Evolutionary conservation across 1,284 basidiomycete genomes (phyloP).

Genomic region (Flammula alnicola): DNA sequence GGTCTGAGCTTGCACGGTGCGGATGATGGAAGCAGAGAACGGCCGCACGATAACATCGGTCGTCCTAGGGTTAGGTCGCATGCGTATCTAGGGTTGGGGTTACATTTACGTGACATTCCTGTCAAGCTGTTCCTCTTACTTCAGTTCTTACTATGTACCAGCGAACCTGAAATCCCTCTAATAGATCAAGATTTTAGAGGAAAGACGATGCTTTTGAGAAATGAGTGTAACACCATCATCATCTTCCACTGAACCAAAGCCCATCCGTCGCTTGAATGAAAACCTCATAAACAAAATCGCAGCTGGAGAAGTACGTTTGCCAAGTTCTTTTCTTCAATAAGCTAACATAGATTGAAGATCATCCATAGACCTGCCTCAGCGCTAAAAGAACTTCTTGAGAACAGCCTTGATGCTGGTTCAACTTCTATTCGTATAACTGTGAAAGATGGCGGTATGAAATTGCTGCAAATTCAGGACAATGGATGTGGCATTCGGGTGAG

Average conservation of each 20-base stretch:
- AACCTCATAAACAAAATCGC: conserved; percentile 82
- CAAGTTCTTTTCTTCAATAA: neutral
- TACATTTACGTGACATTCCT: too few relatives aligned
- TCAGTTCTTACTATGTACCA: too few relatives aligned
- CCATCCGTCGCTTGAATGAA: conserved; percentile 74
- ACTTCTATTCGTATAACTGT: conserved; percentile 88
- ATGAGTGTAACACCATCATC: too few relatives aligned
- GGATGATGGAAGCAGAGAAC: neutral
- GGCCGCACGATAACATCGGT: conserved; percentile 13
- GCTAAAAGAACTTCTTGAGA: conserved; percentile 96
- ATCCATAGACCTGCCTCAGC: conserved; percentile 97
- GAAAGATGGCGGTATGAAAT: conserved; percentile 96
- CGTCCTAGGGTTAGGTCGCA: conserved; percentile 1
- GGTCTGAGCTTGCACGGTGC: too few relatives aligned
- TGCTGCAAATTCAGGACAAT: conserved; percentile 97
- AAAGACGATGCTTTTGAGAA: too few relatives aligned
- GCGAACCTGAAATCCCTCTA: too few relatives aligned
- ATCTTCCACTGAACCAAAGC: conserved; percentile 35
- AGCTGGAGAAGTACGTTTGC: conserved; percentile 69
- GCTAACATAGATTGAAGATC: conserved; percentile 59
- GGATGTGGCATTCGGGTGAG: conserved; percentile 90
- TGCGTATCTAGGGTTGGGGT: conserved; percentile 23
- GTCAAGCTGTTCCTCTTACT: too few relatives aligned
- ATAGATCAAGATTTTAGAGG: too few relatives aligned
- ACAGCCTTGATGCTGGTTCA: conserved; percentile 91